These are phyloP conservation scores for Elaeagnus macrophylla DNA, from an alignment of 306 rosid genomes.

Conservation along the genomic window DNA sequence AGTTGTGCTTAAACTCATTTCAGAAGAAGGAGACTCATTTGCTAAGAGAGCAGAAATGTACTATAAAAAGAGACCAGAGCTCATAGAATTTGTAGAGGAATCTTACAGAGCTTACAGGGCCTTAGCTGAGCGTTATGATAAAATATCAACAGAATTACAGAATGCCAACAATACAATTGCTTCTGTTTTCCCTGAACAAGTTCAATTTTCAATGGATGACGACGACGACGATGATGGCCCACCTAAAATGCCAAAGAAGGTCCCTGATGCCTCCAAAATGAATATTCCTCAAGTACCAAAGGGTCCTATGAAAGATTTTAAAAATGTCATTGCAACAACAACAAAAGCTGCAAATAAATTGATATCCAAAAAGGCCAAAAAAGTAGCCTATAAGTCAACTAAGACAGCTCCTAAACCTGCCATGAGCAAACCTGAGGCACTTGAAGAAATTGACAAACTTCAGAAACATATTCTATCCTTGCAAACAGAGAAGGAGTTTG, in stretches of 20 bases:
- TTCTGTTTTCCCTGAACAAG: conserved; percentile 80
- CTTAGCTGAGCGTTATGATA: conserved; percentile 90
- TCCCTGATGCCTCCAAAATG: conserved; percentile 29
- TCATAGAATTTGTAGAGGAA: conserved; percentile 78
- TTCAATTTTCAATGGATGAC: conserved; percentile 72
- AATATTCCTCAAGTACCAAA: conserved; percentile 54
- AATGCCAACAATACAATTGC: conserved; percentile 96
- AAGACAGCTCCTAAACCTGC: conserved; percentile 45
- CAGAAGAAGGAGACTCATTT: conserved; percentile 94
- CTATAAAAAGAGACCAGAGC: conserved; percentile 86
- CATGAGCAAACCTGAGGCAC: conserved; percentile 60
- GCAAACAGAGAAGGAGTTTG: conserved; percentile 88
- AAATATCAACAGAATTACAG: conserved; percentile 86
- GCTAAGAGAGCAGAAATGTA: conserved; percentile 97
- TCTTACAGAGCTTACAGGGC: conserved; percentile 74
- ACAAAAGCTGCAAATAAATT: conserved; percentile 45
- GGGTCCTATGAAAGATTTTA: conserved; percentile 50
- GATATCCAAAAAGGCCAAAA: conserved; percentile 22
- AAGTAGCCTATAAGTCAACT: conserved; percentile 5
- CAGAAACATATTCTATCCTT: conserved; percentile 75
- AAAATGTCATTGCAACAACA: conserved; percentile 28
- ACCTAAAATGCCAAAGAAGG: conserved; percentile 30
- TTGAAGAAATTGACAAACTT: conserved; percentile 54
- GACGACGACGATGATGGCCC: conserved; percentile 53
- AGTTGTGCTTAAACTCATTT: conserved; percentile 39